Evolutionary conservation across 148 eudicot species (phyloP), one percentile per base, ranked within the genome.

Genomic region (Fagopyrum tataricum): DNA sequence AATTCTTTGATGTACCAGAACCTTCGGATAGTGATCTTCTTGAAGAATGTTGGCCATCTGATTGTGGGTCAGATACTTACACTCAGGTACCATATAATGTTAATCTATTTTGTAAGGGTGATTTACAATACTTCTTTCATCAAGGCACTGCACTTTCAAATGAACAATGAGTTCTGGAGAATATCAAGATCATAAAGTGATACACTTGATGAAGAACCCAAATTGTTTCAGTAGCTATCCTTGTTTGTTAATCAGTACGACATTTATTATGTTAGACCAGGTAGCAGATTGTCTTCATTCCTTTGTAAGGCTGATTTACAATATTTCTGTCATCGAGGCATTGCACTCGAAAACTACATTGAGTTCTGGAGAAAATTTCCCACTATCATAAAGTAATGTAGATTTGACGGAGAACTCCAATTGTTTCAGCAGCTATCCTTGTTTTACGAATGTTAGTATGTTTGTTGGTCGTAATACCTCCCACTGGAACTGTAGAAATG

Each of bases 1-100:
- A 89, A 67, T 87, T 87, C 75, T 89, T 85, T 79, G 93, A 89
- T 81, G 90, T 87, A 66, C 79, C 84, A 3, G 93, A 89, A 64
- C 90, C 82, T 49, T 75, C 86, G 77, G 84, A 83, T 75, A 79
- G 42, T 85, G 90, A 89, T 82, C 77, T 75, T 49, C 75, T 81
- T 64, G 86, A 85, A 76, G 80, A 83, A 77, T 81, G 72, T 31
- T 85, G 89, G 90, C 66, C 82, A 23, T 85, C 90, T 68, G 84
- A 87, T 41, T 82, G 72, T 82, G 80, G 78, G 49, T 37, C 76
- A 71, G 85, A 81, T 59, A 71, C 78, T 26, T 73, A 81, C 76
- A 52, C 86, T 71, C 93, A 86, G 88, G 93, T 87, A 72, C 7
- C 17, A 7, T 62, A 62, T 26, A 11, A 42, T 62, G 37, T 31